Base-by-base conservation (phyloP, 2,329 filamentous ascomycete species). In the Epichloe sibirici region DNA sequence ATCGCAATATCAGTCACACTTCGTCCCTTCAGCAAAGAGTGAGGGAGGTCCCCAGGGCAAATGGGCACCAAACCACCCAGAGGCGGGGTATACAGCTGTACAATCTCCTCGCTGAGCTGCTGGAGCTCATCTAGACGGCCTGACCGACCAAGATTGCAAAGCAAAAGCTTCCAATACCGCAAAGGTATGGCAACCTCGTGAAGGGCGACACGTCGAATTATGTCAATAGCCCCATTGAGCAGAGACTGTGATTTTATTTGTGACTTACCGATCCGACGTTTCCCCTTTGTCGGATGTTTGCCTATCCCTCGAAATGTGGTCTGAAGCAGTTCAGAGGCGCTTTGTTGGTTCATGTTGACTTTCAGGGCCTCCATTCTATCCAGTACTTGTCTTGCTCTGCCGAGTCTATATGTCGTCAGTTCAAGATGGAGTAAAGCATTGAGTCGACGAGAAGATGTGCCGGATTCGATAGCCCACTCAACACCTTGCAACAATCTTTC, bases 91-190 rank as follows among this genome's bases (percentile, higher is more conserved):
- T 74, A 72, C 42, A 71, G 55, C 17, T 70, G 61, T 9, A 74
- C 63, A 47, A 79, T 59, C 45, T 74, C 69, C 13, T 73, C 56
- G 12, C 68, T 68, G 2, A 78, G 54, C 39, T 66, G 66, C 49
- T 75, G 70, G 3, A 79, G 59, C n/a, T 75, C 71, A 2, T 68
- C 61, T 11, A 77, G 61, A 13, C 68, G 70, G 11, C 69, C 66
- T n/a, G 67, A 61, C 2, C 71, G 69, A 2, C 73, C 70, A 3
- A 78, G 66, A 42, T 66, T 67, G 42, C 68, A 68, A 11, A 80
- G 56, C 0, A 78, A 56, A 3, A 66, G 66, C 52, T 65, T 67
- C 73, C 76, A 77, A 38, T 65, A 66, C 11, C 56, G 56, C 4
- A 65, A 54, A n/a, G 68, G 66, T 34, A 72, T 62, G 21, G 65